Evolutionary conservation across 2,329 filamentous ascomycete genomes (phyloP).

Genomic region (Colletotrichum sp.): DNA sequence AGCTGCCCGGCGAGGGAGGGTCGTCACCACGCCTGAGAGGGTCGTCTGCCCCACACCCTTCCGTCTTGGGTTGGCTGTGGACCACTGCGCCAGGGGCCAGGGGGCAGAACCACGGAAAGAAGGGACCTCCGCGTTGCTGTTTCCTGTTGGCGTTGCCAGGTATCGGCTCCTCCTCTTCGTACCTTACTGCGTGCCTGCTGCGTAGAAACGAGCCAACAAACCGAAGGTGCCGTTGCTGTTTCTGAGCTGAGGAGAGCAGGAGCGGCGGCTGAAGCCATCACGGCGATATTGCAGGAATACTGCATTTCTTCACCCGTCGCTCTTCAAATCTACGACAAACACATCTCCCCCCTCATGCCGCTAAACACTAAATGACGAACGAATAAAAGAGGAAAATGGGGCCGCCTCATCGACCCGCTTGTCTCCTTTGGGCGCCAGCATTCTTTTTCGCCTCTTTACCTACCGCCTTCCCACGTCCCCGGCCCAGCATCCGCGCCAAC

Average conservation of each 20-base stretch:
- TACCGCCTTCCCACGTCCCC: background rate
- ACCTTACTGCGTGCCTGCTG: background rate
- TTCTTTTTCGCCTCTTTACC: background rate
- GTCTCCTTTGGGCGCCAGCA: background rate
- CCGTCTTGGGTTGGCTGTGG: background rate
- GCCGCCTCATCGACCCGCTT: background rate
- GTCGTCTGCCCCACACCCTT: background rate
- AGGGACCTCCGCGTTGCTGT: background rate
- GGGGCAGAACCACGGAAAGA: background rate
- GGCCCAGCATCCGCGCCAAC: background rate
- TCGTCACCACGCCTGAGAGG: slow-evolving; percentile 13
- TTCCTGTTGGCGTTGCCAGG: background rate
- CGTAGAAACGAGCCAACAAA: background rate
- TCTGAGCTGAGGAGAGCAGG: background rate
- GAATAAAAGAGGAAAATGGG: background rate
- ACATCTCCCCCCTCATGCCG: background rate
- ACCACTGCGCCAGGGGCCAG: background rate
- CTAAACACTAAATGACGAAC: slow-evolving; percentile 4
- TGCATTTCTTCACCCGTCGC: background rate
- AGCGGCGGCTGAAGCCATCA: background rate
- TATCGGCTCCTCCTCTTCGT: background rate
- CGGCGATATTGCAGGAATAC: background rate
- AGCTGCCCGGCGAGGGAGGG: slow-evolving; percentile 6
- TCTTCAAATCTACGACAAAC: background rate
- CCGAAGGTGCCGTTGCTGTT: background rate